Base-by-base conservation (phyloP, 345 rosid species). In the Gossypium longicalyx region DNA sequence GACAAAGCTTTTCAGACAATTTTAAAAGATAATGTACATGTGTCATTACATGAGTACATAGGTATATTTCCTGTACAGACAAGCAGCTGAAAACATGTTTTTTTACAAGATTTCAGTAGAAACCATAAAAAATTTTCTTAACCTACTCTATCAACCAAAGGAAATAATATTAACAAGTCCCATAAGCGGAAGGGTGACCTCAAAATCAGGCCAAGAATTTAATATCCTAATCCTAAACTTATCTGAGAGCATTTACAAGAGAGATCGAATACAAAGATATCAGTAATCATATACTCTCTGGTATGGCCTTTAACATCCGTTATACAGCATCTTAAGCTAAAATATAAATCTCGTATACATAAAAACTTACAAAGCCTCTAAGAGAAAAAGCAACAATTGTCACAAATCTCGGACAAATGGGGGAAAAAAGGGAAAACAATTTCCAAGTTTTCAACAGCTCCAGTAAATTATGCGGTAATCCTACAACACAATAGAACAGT, bases 1-100 rank as follows among this genome's bases (percentile, higher is more conserved):
- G 72, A 78, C 54, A 20, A 52, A 58, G 15, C 12, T 70, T 29
- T 54, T 74, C 65, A 74, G 69, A 15, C 56, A 15, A 13, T 3
- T 51, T 51, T 1, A 4, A 51, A 51, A 51, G n/a, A 61, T 20
- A 43, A 20, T 6, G 29, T 22, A 53, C 22, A 53, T 17, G 20
- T 9, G 17, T 51, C 56, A 51, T 15, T 16, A 51, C 56, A 51
- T 51, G 56, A 51, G 56, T 51, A 51, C 7, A 51, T 15, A 51
- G 41, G 41, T 34, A 34, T 34, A 34, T 34, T 48, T 48, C 3
- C 16, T 0, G 17, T 48, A 48, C 56, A 38, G n/a, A 19, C 34
- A 38, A 13, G 48, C 5, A 2, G 23, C 41, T 52, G 23, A 65
- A 63, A 44, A 67, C 56, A 67, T 44, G 44, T 47, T 27, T 16